Base-by-base conservation (phyloP, 805 yeast genomes). In the Torulaspora franciscae region DNA sequence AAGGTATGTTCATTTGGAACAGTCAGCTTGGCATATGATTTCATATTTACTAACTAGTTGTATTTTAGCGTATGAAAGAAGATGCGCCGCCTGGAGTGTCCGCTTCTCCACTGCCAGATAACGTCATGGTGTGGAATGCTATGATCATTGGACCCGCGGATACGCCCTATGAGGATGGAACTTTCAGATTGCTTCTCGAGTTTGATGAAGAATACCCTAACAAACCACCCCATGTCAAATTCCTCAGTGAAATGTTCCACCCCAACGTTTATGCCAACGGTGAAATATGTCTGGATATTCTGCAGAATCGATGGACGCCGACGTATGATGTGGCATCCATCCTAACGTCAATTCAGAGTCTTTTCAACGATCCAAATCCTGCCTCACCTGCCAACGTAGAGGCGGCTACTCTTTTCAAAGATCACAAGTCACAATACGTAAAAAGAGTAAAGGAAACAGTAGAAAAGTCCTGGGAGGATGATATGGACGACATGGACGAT, bases 31-130 rank as follows among this genome's bases (percentile, higher is more conserved):
- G 5, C 5, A n/a, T 10, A 9, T 19, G 14, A 14, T 17, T 13
- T 26, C 27, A 10, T 28, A 7, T 13, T 46, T 46, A 57, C 61
- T 57, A 58, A 52, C 47, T 29, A 19, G 24, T 34, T 30, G 15
- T 37, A 25, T 24, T 28, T 6, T 48, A 80, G 83, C 83, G 98
- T 57, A 90, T 93, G 83, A 96, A 93, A 67, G 93, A 85, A 71
- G 99, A 93, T 67, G 93, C 98, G 9, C 96, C 99, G 19, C 93
- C 95, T 26, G 99, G 99, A 11, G 95, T 93, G 8, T 86, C 96
- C 5, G 99, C 99, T 0, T 86, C 96, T 4, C 99, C 99, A 4
- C 76, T 91, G 42, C 89, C 98, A 4, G 98, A 93, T 63, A 93
- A 93, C 59, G 97, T 93, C 41, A 89, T 93, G 96, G 78, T 86